Conservation (phyloP, 768 basidiomycete species). For the Russula sp. region DNA sequence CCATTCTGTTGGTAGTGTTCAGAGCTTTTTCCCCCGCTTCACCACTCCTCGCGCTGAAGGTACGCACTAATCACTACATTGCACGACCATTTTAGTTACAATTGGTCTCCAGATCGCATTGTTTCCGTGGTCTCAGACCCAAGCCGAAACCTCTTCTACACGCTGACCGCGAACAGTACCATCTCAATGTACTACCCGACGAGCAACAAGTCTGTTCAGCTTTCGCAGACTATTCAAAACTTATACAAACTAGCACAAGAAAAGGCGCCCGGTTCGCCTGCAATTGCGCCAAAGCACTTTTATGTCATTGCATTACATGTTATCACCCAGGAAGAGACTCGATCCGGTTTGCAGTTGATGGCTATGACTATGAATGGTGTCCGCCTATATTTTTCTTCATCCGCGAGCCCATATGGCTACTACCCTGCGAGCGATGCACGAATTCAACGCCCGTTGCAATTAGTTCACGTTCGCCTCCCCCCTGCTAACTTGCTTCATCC, state of each 20-base stretch:
- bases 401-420: slow-evolving; percentile 41
- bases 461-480: slow-evolving; percentile 74
- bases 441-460: slow-evolving; percentile 44
- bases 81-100: slow-evolving; percentile 4
- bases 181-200: slow-evolving; percentile 61
- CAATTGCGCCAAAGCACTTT: slow-evolving; percentile 62
- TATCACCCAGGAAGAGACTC: slow-evolving; percentile 59
- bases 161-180: slow-evolving; percentile 56
- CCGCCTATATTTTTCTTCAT: slow-evolving; percentile 74
- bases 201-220: slow-evolving; percentile 59
- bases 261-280: slow-evolving; percentile 71
- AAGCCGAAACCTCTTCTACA: slow-evolving; percentile 68
- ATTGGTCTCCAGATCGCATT: slow-evolving; percentile 53
- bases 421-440: slow-evolving; percentile 33
- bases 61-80: slow-evolving; percentile 29
- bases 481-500: slow-evolving; percentile 71
- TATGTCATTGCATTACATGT: slow-evolving; percentile 64
- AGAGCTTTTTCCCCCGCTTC: slow-evolving; percentile 74
- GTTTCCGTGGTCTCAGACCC: slow-evolving; percentile 58
- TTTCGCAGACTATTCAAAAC: slow-evolving; percentile 68
- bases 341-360: slow-evolving; percentile 63
- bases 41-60: slow-evolving; percentile 57
- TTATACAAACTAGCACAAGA: slow-evolving; percentile 71
- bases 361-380: slow-evolving; percentile 78
- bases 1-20: slow-evolving; percentile 72